Evolutionary conservation across 1,139 yeast species (phyloP), one percentile per base, ranked within the genome.

Genomic region (Sugiyamaella xylanicola): DNA sequence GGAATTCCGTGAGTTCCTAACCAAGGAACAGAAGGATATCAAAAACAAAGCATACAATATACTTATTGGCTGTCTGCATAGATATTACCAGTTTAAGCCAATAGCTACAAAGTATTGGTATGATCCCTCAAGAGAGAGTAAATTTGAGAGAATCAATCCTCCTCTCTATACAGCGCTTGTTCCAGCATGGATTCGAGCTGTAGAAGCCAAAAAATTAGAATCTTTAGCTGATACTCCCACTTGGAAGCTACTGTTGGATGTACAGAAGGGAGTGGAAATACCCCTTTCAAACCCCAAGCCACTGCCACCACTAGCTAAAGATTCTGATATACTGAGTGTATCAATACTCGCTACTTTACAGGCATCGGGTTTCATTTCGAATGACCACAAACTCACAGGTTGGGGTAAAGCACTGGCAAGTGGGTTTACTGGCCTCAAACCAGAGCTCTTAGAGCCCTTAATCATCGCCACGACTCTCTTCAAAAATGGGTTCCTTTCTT

Each of bases 21-120:
- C 73, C 43, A 27, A 39, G 13, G 73, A 74, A 32, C 77, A 83
- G 48, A 74, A 77, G 40, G 78, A 80, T 20, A 64, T 76, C 22
- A 80, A 85, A 59, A 85, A 86, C 57, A 77, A 79, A 60, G 84
- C 85, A 56, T 75, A 87, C 60, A 86, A 86, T 62, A 74, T 89
- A 55, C 70, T 92, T 29, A 84, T 95, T 15, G 86, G 84, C 63
- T 80, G 86, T 29, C 78, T 92, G 63, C 87, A 91, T 56, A 83
- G 98, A 67, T 93, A 89, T 70, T 91, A 85, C 69, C 97, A 92
- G 68, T 86, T 82, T 56, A 89, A 87, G 67, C 84, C 81, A 57
- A 78, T 88, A 13, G 17, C 22, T 4, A 57, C 65, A 32, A 55
- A 58, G 16, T 58, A 55, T 43, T 87, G 90, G 85, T 86, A 79